These are phyloP conservation scores for Carex littledalei DNA, from an alignment of 176 grass and related monocot genomes.

Conservation along the genomic window DNA sequence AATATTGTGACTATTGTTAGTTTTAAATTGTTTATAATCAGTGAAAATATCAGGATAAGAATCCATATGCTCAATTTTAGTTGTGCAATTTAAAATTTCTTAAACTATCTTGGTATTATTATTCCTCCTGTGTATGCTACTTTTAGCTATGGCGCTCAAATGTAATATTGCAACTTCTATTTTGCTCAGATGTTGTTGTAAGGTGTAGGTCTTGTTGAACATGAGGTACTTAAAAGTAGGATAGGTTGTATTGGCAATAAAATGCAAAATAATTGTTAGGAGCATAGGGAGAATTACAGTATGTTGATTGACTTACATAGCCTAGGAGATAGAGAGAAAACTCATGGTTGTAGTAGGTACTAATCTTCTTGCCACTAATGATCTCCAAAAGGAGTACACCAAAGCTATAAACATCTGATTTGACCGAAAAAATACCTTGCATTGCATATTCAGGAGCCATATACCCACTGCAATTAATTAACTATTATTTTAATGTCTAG, in stretches of 20 bases:
- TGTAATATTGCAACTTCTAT: not conserved
- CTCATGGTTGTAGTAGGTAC: slow-evolving; percentile 23
- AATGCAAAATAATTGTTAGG: not conserved
- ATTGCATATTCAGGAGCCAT: slow-evolving; percentile 24
- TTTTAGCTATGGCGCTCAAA: not conserved
- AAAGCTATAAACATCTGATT: slow-evolving; percentile 27
- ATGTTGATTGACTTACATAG: slow-evolving; percentile 11
- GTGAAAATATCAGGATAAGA: not conserved
- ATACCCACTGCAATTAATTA: slow-evolving; percentile 17
- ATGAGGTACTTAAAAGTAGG: not conserved
- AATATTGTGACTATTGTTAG: not conserved
- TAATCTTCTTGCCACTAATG: slow-evolving; percentile 22
- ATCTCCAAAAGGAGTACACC: slow-evolving; percentile 24
- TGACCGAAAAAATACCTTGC: slow-evolving; percentile 23
- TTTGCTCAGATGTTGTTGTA: not conserved
- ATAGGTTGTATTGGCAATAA: not conserved
- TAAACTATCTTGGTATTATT: not conserved
- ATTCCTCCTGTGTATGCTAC: not conserved
- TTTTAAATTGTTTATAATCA: not conserved
- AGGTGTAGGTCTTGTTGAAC: not conserved
- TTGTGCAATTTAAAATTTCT: not conserved
- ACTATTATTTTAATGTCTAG: not conserved
- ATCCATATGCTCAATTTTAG: not conserved
- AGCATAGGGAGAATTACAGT: not conserved
- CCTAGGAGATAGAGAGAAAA: slow-evolving; percentile 20